Percentiles rank a stretch among this genome's conserved stretches.
phyloP scores from a whole-genome alignment of 2,329 filamentous ascomycete genomes.

The Penicillium palitans region DNA sequence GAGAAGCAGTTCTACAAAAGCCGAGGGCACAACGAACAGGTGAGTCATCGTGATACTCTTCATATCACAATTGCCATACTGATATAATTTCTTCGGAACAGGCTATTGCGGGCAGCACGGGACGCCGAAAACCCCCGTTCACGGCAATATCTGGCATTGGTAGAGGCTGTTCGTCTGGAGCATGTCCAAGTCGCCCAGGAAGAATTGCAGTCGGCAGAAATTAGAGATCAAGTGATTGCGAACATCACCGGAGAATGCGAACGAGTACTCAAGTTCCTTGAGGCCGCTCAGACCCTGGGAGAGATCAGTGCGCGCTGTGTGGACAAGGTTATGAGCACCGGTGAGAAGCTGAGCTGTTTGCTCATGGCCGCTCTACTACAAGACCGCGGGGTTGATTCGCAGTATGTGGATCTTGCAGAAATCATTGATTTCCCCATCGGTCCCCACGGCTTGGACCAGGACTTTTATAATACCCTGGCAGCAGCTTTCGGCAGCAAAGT shows the following conservation, averaged over 20 bases:
- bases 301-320: constrained; percentile 78
- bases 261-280: constrained; percentile 72
- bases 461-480: constrained; percentile 69
- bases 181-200: constrained; percentile 71
- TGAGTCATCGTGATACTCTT: constrained; percentile 51
- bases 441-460: constrained; percentile 59
- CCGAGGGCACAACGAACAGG: constrained; percentile 92
- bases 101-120: constrained; percentile 50
- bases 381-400: constrained; percentile 77
- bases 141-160: constrained; percentile 68
- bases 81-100: constrained; percentile 15
- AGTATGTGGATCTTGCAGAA: constrained; percentile 88
- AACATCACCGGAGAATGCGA: constrained; percentile 78
- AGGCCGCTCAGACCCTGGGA: constrained; percentile 59
- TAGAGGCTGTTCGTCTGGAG: constrained; percentile 78
- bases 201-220: constrained; percentile 58
- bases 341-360: constrained; percentile 91
- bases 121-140: constrained; percentile 51
- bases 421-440: constrained; percentile 65
- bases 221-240: constrained; percentile 60
- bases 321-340: constrained; percentile 88
- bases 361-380: constrained; percentile 85
- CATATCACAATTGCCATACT: constrained; percentile 9
- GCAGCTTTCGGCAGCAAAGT: constrained; percentile 64
- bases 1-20: constrained; percentile 89